Evolutionary conservation across 2,329 filamentous ascomycete species (phyloP).

Genomic region (Fusarium tanahbumbuense): DNA sequence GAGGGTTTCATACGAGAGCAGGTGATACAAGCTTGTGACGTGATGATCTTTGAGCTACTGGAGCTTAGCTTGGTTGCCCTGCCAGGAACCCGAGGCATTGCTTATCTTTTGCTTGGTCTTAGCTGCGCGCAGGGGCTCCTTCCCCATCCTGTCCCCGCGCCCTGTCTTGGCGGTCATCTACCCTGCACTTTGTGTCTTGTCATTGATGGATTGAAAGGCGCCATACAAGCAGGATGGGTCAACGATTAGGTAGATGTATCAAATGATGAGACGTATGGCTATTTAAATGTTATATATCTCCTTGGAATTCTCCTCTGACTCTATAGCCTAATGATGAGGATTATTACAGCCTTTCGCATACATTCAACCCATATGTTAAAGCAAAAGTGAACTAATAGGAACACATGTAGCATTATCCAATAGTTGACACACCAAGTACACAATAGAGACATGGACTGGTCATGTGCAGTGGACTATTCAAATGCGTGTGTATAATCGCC

Average conservation of each 20-base stretch:
- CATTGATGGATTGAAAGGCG: neutral
- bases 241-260: too few relatives aligned
- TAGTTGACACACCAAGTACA: neutral
- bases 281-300: neutral
- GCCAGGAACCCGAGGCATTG: conserved; percentile 39
- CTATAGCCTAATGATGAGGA: neutral
- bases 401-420: too few relatives aligned
- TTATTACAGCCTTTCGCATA: neutral
- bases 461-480: accelerated
- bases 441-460: neutral
- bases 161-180: conserved; percentile 22
- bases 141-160: conserved; percentile 1
- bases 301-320: neutral
- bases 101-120: conserved; percentile 31
- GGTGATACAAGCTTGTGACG: conserved; percentile 40
- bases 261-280: neutral
- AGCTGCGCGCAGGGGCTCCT: neutral
- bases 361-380: neutral
- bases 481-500: too few relatives aligned
- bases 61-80: conserved; percentile 35
- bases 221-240: neutral
- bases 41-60: conserved; percentile 32
- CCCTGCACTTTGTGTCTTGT: conserved; percentile 4
- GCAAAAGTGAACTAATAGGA: too few relatives aligned
- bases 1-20: conserved; percentile 11